Base-by-base conservation (phyloP, 2,329 filamentous ascomycete species). In the Fusarium camptoceras region DNA sequence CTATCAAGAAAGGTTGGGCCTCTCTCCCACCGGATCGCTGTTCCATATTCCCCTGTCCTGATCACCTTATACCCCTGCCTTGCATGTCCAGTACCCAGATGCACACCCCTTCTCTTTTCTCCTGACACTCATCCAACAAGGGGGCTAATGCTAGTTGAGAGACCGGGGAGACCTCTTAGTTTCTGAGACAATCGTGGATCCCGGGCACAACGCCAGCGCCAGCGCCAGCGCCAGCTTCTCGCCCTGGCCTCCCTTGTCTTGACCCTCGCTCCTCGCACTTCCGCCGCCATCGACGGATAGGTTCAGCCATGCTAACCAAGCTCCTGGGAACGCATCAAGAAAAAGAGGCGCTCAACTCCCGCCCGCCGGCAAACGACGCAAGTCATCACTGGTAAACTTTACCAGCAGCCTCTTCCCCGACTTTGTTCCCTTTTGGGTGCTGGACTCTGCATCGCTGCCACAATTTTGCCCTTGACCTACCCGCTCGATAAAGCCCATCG, bases 301-400 rank as follows among this genome's bases (percentile, higher is more conserved):
- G 74, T 69, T 76, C 75, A 78, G 76, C 76, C 75, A 78, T 76
- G 74, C 74, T 73, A 76, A 76, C 76, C 76, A 75, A 78, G 54
- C 60, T 68, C 66, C 65, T 76, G 75, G 76, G 73, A 74, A 75
- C 75, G 61, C 73, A 68, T 72, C 64, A 43, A 70, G 61, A 55
- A 70, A 65, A 72, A 50, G 74, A 75, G 75, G 74, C 73, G 72
- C 73, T 68, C 64, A 64, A 73, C 68, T 74, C 72, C 71, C 71
- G 64, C 72, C 71, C 71, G 64, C 60, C 73, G 25, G 64, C 55
- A 55, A 41, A 59, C 56, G 56, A 73, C 65, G 62, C 70, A 73
- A 61, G 71, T 70, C 71, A 70, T 59, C 49, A 37, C 30, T 55
- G 55, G 50, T 55, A 57, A 54, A 62, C 53, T 68, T 67, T 71